Evolutionary conservation across 495 filamentous ascomycete genomes (phyloP), one percentile per base, ranked within the genome.

Genomic region (Hypoxylon rickii): DNA sequence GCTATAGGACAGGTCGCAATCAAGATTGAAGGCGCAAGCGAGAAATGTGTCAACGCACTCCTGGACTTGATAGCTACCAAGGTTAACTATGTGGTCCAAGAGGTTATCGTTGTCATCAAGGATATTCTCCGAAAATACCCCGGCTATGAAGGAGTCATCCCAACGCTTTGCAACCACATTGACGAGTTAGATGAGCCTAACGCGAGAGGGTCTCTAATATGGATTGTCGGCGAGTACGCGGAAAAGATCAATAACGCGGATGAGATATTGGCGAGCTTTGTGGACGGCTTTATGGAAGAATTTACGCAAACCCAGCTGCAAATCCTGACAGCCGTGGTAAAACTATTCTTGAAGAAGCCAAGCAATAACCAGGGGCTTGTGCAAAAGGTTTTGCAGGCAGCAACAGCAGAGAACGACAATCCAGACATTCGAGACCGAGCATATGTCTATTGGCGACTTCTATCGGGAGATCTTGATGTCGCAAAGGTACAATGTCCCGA

Each of bases 221-320:
- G 94, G 94, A 97, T 98, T 66, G 93, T 98, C 7, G 94, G 94
- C 38, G 92, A 98, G 69, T 97, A 97, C 69, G 94, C 95, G 3
- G 93, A 97, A 76, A 97, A 97, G 78, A 98, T 98, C 65, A 95
- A 83, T 72, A 97, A 98, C 67, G 94, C 95, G 1, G 90, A 91
- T 51, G 92, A 96, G 59, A 93, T 96, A 42, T 68, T 96, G 15
- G 77, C 82, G 48, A 84, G 88, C 8, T 96, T 96, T 63, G 90
- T 96, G 15, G 92, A 96, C 43, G 87, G 86, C 2, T 96, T 96
- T 72, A 89, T 88, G 65, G 92, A 96, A 61, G 92, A 96, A 70
- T 95, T 92, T 67, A 89, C 89, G 13, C 89, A 95, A 85, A 92
- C 89, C 2, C 94, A 98, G 74, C 70, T 98, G 48, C 95, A 97